Evolutionary conservation across 768 basidiomycete species (phyloP).

Genomic region (Termitomyces sp.): DNA sequence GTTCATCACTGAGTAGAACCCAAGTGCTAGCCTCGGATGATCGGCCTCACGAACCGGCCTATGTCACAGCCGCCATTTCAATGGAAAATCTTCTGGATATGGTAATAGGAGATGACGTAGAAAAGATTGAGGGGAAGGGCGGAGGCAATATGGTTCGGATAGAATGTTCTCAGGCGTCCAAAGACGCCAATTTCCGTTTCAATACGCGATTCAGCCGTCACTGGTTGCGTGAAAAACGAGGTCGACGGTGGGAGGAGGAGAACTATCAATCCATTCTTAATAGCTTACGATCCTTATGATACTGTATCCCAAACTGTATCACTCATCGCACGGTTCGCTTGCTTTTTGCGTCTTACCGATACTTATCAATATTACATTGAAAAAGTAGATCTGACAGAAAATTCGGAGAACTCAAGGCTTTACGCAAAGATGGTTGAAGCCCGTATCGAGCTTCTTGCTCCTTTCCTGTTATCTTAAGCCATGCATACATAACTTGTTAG

Average conservation of each 20-base stretch:
- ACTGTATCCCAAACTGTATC: too few species aligned
- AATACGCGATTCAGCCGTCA: constrained; percentile 26
- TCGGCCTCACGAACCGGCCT: neutral
- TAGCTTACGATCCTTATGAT: constrained; percentile 30
- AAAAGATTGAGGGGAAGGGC: constrained; percentile 14
- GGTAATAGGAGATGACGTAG: constrained; percentile 2
- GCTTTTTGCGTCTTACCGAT: neutral
- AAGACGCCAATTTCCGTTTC: constrained; percentile 22
- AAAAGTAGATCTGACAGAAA: too few species aligned
- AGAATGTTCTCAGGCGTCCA: constrained; percentile 12
- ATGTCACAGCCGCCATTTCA: neutral
- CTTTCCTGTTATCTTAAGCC: too few species aligned
- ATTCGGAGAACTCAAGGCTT: too few species aligned
- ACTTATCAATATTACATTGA: neutral
- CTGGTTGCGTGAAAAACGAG: constrained; percentile 39
- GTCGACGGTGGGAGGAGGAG: constrained; percentile 30
- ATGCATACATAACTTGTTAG: too few species aligned
- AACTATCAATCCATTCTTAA: constrained; percentile 31
- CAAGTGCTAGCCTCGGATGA: neutral
- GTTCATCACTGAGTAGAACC: neutral
- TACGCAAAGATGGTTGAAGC: too few species aligned
- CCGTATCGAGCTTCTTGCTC: too few species aligned
- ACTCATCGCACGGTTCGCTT: neutral
- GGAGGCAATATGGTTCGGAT: constrained; percentile 14
- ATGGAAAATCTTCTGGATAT: neutral